phyloP scores from a whole-genome alignment of 331 rosid species.

The Acacia concinna region DNA sequence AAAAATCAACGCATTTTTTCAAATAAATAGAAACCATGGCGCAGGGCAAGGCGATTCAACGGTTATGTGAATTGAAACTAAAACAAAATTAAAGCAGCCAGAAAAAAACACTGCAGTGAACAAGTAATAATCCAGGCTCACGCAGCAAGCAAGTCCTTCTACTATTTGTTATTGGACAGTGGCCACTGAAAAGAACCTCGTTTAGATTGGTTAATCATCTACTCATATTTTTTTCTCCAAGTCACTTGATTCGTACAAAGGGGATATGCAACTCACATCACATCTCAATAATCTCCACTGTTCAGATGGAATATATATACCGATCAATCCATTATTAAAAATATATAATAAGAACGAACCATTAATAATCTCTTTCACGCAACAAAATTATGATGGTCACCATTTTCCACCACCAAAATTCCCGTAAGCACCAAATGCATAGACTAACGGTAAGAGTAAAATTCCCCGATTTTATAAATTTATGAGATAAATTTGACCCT shows the following conservation, averaged over 20 bases:
- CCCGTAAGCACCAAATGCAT: not conserved
- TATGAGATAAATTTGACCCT: too few species aligned
- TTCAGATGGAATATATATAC: not conserved
- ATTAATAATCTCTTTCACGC: not conserved
- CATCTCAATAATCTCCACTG: not conserved
- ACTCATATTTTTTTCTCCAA: not conserved
- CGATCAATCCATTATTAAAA: not conserved
- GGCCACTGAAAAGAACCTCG: too few species aligned
- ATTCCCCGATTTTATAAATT: too few species aligned
- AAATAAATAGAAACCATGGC: too few species aligned
- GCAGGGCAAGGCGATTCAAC: too few species aligned
- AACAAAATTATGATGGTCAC: not conserved
- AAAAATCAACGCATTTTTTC: too few species aligned
- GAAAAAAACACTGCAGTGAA: too few species aligned
- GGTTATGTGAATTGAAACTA: too few species aligned
- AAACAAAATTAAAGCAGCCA: too few species aligned
- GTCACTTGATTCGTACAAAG: not conserved
- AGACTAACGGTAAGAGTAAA: too few species aligned
- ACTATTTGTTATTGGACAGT: not conserved
- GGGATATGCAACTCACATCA: not conserved
- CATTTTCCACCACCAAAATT: not conserved
- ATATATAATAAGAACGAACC: not conserved
- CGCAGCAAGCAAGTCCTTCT: not conserved
- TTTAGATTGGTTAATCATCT: not conserved
- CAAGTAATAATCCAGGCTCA: too few species aligned